Evolutionary conservation across 2,329 filamentous ascomycete genomes (phyloP).

Genomic region (Gyromitra esculenta): DNA sequence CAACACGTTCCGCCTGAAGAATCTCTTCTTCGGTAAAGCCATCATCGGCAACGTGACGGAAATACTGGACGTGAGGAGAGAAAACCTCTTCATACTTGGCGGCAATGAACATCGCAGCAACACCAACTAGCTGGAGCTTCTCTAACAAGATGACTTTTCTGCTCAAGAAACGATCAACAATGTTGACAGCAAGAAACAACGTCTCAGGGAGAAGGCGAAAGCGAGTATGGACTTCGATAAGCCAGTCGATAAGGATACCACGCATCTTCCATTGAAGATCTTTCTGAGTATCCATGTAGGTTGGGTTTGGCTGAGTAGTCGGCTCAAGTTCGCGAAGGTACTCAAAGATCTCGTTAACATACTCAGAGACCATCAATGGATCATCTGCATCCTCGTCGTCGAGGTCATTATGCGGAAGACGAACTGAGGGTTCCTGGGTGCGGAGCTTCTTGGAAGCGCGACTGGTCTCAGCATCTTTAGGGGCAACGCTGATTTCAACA

Average conservation of each 20-base stretch:
- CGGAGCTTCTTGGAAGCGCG: constrained; percentile 58
- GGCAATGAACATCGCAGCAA: constrained; percentile 99
- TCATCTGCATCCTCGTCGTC: constrained; percentile 91
- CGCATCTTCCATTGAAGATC: constrained; percentile 99
- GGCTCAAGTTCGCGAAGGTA: constrained; percentile 89
- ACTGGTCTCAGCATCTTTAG: constrained; percentile 59
- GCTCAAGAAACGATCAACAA: constrained; percentile 97
- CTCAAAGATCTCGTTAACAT: constrained; percentile 96
- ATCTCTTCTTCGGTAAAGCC: constrained; percentile 96
- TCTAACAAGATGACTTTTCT: constrained; percentile 95
- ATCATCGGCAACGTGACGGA: constrained; percentile 95
- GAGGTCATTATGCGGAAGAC: constrained; percentile 67
- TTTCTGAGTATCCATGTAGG: constrained; percentile 95
- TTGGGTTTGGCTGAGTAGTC: constrained; percentile 81
- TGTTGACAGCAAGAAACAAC: constrained; percentile 95
- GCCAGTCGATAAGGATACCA: constrained; percentile 95
- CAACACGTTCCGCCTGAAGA: constrained; percentile 93
- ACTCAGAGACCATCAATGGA: constrained; percentile 97
- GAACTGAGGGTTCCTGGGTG: constrained; percentile 48
- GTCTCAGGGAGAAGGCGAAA: constrained; percentile 97
- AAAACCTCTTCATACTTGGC: constrained; percentile 99
- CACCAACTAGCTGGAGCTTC: constrained; percentile 93
- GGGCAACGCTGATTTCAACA: constrained; percentile 37
- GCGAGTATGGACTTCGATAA: constrained; percentile 96
- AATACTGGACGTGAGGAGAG: constrained; percentile 95